Conservation (phyloP, 1,284 basidiomycete species). For the Moesziomyces globuligerus region DNA sequence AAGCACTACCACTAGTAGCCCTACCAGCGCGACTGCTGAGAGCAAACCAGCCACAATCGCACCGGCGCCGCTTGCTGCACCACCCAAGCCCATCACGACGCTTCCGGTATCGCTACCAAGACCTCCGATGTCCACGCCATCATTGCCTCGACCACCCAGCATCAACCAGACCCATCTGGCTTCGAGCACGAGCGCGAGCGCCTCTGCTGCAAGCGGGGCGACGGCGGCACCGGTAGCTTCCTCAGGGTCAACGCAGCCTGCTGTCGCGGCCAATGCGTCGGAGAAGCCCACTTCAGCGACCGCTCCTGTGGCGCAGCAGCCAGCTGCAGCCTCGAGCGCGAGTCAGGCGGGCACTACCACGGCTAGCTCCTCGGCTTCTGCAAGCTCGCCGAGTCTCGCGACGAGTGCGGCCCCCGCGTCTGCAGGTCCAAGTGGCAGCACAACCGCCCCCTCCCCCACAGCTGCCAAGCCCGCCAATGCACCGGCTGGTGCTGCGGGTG, state of each 20-base stretch:
- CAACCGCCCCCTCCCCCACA: conserved; percentile 8
- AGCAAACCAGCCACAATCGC: conserved; percentile 13
- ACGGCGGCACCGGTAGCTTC: conserved; percentile 2
- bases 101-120: conserved; percentile 32
- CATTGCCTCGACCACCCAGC: conserved; percentile 36
- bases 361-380: conserved; percentile 6
- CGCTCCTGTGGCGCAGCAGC: not conserved
- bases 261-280: not conserved
- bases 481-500: conserved; percentile 1
- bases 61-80: conserved; percentile 1
- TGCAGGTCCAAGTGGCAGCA: conserved; percentile 3
- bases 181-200: conserved; percentile 5
- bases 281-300: conserved; percentile 9
- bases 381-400: conserved; percentile 1
- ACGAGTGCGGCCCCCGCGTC: conserved; percentile 7
- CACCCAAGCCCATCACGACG: conserved; percentile 22
- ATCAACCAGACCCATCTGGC: conserved; percentile 37
- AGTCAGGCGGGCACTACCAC: not conserved
- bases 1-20: not conserved
- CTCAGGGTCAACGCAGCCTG: conserved; percentile 2
- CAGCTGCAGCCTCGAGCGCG: too few relatives aligned
- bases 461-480: conserved; percentile 13
- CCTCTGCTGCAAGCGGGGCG: conserved; percentile 1
- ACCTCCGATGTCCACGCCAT: conserved; percentile 35
- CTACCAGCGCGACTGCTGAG: conserved; percentile 4